Evolutionary conservation across 768 basidiomycete genomes (phyloP).

Genomic region (Termitomyces sp.): DNA sequence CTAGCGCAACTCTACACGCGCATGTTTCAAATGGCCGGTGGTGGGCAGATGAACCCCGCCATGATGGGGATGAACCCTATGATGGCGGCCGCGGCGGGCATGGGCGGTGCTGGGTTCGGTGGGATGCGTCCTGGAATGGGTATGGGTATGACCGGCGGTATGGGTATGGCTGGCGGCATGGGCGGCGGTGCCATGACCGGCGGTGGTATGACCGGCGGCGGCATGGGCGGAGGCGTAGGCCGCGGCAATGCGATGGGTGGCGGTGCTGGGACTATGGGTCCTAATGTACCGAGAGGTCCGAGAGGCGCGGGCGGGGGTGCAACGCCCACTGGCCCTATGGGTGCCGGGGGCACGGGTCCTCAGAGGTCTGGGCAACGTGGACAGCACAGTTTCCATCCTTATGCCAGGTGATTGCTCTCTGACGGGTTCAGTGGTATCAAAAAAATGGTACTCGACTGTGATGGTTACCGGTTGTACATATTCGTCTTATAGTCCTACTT

Average conservation of each 20-base stretch:
- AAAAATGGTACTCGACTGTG: neutral
- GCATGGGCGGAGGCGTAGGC: slow-evolving; percentile 30
- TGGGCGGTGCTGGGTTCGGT: slow-evolving; percentile 7
- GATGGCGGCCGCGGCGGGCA: slow-evolving; percentile 11
- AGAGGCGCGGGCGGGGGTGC: slow-evolving; percentile 52
- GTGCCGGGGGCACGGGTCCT: slow-evolving; percentile 55
- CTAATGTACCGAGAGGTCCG: slow-evolving; percentile 63
- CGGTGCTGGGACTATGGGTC: slow-evolving; percentile 39
- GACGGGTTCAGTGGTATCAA: neutral
- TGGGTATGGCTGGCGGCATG: slow-evolving; percentile 38
- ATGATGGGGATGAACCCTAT: slow-evolving; percentile 48
- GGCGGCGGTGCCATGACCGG: slow-evolving; percentile 28
- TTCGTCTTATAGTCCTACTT: slow-evolving; percentile 12
- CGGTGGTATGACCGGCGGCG: slow-evolving; percentile 28
- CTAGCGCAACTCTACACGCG: slow-evolving; percentile 91
- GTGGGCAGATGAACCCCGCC: slow-evolving; percentile 46
- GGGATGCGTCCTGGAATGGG: slow-evolving; percentile 28
- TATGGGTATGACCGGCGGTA: slow-evolving; percentile 27
- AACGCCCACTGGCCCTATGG: slow-evolving; percentile 29
- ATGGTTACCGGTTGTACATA: slow-evolving; percentile 7
- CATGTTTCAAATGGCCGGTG: slow-evolving; percentile 86
- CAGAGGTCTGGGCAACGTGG: slow-evolving; percentile 70
- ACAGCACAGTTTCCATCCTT: slow-evolving; percentile 81
- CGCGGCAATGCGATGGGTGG: slow-evolving; percentile 33
- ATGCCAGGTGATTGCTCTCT: slow-evolving; percentile 48